These are phyloP conservation scores for Boletus albobrunnescens DNA, from an alignment of 1,284 basidiomycete species.

Conservation along the genomic window DNA sequence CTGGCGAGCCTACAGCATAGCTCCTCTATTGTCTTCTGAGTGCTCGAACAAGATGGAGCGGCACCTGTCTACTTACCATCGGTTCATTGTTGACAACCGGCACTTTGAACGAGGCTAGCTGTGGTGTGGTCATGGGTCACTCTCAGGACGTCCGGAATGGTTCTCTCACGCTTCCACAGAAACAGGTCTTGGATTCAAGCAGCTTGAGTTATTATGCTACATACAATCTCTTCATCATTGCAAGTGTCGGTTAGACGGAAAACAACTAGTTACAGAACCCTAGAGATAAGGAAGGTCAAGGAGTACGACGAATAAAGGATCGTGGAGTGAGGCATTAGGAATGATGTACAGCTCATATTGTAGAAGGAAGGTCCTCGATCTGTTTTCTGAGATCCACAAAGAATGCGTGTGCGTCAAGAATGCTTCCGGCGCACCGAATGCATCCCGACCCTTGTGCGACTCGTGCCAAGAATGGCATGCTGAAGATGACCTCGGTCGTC, in stretches of 20 bases:
- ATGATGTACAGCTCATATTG: slow-evolving; percentile 37
- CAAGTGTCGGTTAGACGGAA: too few relatives aligned
- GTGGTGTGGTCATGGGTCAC: slow-evolving; percentile 51
- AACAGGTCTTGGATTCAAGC: neutral
- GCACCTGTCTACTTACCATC: slow-evolving; percentile 55
- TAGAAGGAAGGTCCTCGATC: slow-evolving; percentile 59
- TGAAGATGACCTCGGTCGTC: slow-evolving; percentile 56
- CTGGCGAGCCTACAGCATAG: slow-evolving; percentile 79
- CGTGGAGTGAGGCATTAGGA: neutral
- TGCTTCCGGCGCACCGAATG: slow-evolving; percentile 56
- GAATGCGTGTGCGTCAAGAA: slow-evolving; percentile 56
- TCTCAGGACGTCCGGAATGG: slow-evolving; percentile 5
- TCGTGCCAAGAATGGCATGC: slow-evolving; percentile 53
- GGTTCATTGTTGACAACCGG: slow-evolving; percentile 88
- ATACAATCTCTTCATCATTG: neutral
- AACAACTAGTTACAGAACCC: too few relatives aligned
- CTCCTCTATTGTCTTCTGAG: slow-evolving; percentile 36
- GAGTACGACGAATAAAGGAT: neutral
- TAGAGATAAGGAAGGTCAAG: neutral
- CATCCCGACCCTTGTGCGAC: slow-evolving; percentile 50
- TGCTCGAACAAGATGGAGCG: neutral
- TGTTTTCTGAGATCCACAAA: slow-evolving; percentile 49
- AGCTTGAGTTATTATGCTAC: slow-evolving; percentile 2
- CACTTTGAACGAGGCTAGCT: slow-evolving; percentile 80
- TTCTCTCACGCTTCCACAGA: neutral